phyloP scores from a whole-genome alignment of 495 filamentous ascomycete genomes.

The Hyaloscypha bicolor region DNA sequence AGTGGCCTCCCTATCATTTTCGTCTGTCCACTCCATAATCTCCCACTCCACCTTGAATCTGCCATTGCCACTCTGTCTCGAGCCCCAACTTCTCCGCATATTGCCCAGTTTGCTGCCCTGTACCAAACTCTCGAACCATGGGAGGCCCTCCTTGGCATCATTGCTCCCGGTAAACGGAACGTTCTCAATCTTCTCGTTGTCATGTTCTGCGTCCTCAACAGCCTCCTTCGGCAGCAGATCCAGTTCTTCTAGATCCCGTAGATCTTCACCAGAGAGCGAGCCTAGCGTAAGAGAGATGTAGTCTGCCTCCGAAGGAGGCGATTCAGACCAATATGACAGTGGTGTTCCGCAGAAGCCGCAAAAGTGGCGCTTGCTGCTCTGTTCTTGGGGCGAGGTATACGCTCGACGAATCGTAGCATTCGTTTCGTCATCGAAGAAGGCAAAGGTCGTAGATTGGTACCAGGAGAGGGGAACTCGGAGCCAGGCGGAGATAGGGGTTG shows the following conservation, averaged over 20 bases:
- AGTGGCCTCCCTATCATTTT: slow-evolving; percentile 50
- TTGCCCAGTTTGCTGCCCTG: slow-evolving; percentile 71
- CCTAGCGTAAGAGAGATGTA: slow-evolving; percentile 76
- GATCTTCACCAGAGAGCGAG: slow-evolving; percentile 65
- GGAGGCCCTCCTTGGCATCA: slow-evolving; percentile 50
- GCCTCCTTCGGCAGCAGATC: slow-evolving; percentile 59
- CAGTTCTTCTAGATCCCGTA: slow-evolving; percentile 68
- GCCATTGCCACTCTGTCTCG: slow-evolving; percentile 54
- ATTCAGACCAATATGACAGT: slow-evolving; percentile 78
- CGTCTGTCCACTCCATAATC: slow-evolving; percentile 73
- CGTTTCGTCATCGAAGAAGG: slow-evolving; percentile 79
- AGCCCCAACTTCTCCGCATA: slow-evolving; percentile 62
- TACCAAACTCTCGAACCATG: slow-evolving; percentile 84
- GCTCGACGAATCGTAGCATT: slow-evolving; percentile 68
- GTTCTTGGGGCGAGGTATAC: slow-evolving; percentile 63
- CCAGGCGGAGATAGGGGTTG: slow-evolving; percentile 72
- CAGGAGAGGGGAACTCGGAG: slow-evolving; percentile 78
- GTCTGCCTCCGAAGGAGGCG: slow-evolving; percentile 65
- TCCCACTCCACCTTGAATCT: slow-evolving; percentile 77
- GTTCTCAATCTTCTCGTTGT: slow-evolving; percentile 14
- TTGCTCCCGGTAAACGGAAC: slow-evolving; percentile 4
- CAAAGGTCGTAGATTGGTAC: slow-evolving; percentile 70
- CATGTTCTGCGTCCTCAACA: slow-evolving; percentile 41
- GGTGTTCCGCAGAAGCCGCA: slow-evolving; percentile 90
- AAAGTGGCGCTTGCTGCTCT: slow-evolving; percentile 70